Base-by-base conservation (phyloP, 805 yeast species). In the Cyberlindnera galapagoensis region DNA sequence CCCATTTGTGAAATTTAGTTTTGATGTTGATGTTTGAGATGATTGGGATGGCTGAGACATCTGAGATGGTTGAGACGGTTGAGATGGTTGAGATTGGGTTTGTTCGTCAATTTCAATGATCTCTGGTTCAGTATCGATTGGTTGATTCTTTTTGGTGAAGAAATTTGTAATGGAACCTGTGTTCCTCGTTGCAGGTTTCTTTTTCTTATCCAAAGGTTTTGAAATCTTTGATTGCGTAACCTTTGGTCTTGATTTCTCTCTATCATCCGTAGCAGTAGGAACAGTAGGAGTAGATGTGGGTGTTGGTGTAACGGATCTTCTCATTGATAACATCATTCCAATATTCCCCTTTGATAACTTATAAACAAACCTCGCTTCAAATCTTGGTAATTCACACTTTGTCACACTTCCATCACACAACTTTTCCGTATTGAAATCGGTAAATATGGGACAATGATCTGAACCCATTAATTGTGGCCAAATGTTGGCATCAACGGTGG, bases 371-470 rank as follows among this genome's bases (percentile, higher is more conserved):
- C 57, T 66, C 0, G 83, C 80, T 43, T 78, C 85, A 41, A 78
- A 65, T 39, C 54, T 62, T 11, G 71, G 67, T 2, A 33, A 4
- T 5, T 28, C 15, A n/a, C 9, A 11, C 6, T 42, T 30, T 24
- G 40, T 21, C 3, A 30, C 26, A 12, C 16, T 24, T 3, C n/a
- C 31, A 5, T 30, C 27, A 15, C 26, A 33, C 26, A 42, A 22
- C 1, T 24, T 24, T 2, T 30, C 28, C 7, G 54, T 34, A 23
- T 61, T 59, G 26, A 87, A 49, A 52, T 86, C 97, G 2, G 86
- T 67, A 49, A 55, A 86, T 0, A 86, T 74, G 0, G 98, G 98
- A 55, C 97, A 90, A 57, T 90, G 98, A 54, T 90, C 98, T 0
- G 96, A 85, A 0, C 98, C 98, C 52, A 71, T 61, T 1, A 88